Conservation (phyloP, 2,329 filamentous ascomycete genomes). For the Chrysosporium keratinophilum region DNA sequence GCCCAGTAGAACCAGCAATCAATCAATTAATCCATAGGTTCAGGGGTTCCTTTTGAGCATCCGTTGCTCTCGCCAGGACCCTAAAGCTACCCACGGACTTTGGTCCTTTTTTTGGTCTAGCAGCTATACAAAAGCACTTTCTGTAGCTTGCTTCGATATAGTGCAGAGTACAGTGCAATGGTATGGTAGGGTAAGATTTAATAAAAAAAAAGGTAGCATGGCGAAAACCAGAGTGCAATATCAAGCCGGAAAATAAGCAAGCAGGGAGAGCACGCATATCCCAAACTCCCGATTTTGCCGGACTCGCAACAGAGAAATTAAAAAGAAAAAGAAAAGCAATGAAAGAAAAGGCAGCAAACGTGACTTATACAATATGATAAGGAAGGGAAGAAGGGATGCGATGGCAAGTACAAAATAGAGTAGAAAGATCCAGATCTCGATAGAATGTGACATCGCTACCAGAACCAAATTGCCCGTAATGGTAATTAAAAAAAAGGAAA, state of each 20-base stretch:
- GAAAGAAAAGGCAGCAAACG: slow-evolving; percentile 1
- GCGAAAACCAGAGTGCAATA: background rate
- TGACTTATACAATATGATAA: slow-evolving; percentile 10
- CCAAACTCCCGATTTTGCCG: background rate
- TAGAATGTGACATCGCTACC: background rate
- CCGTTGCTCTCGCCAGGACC: background rate
- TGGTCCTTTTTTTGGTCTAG: background rate
- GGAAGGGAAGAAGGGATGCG: slow-evolving; percentile 1
- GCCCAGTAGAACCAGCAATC: background rate
- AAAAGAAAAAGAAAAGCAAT: background rate
- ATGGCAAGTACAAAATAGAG: background rate
- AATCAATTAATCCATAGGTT: background rate
- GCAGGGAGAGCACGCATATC: background rate
- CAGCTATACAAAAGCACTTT: slow-evolving; percentile 2
- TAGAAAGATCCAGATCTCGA: background rate
- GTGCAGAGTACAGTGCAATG: slow-evolving; percentile 7
- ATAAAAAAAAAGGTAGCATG: background rate
- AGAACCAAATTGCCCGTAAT: background rate
- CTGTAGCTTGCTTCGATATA: background rate
- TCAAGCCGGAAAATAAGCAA: background rate
- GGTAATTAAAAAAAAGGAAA: background rate
- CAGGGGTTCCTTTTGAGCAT: background rate
- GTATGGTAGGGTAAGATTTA: background rate
- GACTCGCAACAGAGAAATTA: background rate
- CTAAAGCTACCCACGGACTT: background rate